Percentiles rank a stretch among this genome's conserved stretches.
Conservation (phyloP, 1,284 basidiomycete species). For the Fomitopsis schrenkii region DNA sequence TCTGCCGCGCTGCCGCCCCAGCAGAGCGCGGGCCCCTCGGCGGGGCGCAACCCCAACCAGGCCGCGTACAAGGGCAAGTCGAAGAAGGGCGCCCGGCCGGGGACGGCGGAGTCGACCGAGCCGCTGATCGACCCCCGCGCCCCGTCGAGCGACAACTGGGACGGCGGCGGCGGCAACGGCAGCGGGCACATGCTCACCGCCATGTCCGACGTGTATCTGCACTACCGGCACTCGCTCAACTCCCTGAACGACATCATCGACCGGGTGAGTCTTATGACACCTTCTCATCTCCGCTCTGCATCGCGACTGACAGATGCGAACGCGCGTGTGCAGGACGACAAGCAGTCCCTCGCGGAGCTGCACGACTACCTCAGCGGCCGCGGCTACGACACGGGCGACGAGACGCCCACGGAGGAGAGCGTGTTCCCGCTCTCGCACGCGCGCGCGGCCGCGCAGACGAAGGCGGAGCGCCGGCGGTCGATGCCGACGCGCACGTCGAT, state of each 20-base stretch:
- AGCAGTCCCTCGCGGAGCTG: slow-evolving; percentile 65
- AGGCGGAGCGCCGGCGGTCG: slow-evolving; percentile 61
- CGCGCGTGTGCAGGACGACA: slow-evolving; percentile 53
- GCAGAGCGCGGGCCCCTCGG: slow-evolving; percentile 5
- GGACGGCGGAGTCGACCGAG: slow-evolving; percentile 53
- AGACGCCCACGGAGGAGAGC: slow-evolving; percentile 10
- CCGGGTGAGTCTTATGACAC: slow-evolving; percentile 41
- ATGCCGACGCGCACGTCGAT: slow-evolving; percentile 63
- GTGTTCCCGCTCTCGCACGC: slow-evolving; percentile 8
- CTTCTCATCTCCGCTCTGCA: slow-evolving; percentile 2
- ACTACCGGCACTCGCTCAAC: slow-evolving; percentile 74
- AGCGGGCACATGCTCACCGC: slow-evolving; percentile 5
- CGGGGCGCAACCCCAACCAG: slow-evolving; percentile 43
- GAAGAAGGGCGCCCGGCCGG: slow-evolving; percentile 39
- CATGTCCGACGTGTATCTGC: slow-evolving; percentile 56
- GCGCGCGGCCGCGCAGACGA: not conserved
- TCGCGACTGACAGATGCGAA: slow-evolving; percentile 2
- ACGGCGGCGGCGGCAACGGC: not conserved
- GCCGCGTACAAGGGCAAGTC: slow-evolving; percentile 32
- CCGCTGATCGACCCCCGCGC: slow-evolving; percentile 36
- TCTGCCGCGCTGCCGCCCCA: not conserved
- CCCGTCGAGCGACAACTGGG: slow-evolving; percentile 9
- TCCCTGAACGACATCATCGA: slow-evolving; percentile 74
- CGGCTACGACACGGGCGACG: slow-evolving; percentile 22
- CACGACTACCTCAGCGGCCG: slow-evolving; percentile 58